Evolutionary conservation across 208 protist genomes (phyloP).

Genomic region (Trypanosomatidae sp.): DNA sequence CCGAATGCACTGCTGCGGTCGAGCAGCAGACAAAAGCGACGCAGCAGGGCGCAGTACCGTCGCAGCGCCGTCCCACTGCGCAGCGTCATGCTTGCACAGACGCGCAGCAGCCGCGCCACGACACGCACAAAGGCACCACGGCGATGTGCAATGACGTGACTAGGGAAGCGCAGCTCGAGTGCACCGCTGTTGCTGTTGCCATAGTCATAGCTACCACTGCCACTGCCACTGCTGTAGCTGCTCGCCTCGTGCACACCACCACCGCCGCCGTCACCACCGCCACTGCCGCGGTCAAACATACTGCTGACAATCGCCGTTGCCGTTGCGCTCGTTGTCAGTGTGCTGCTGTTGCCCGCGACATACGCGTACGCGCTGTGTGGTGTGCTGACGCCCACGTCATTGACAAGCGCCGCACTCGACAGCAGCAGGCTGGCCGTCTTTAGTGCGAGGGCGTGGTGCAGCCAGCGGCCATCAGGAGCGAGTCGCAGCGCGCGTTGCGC

Average conservation of each 20-base stretch:
- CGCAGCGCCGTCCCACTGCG: conserved; percentile 13
- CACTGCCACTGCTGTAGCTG: conserved; percentile 3
- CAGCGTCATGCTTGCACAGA: conserved; percentile 48
- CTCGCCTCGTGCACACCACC: conserved; percentile 1
- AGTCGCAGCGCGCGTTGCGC: conserved; percentile 12
- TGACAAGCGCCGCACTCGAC: conserved; percentile 5
- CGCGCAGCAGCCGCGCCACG: conserved; percentile 66
- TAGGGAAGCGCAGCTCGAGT: conserved; percentile 1
- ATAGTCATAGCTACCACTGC: not conserved
- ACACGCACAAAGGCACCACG: conserved; percentile 64
- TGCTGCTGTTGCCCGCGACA: no score
- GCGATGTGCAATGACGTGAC: no score
- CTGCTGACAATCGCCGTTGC: no score
- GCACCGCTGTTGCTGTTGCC: not conserved
- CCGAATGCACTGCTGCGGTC: conserved; percentile 10
- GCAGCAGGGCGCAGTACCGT: conserved; percentile 16
- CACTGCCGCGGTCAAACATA: no score
- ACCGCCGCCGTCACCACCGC: conserved; percentile 1
- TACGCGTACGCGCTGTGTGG: no score
- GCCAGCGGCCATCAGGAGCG: conserved; percentile 55
- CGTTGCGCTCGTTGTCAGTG: no score
- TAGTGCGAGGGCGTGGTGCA: conserved; percentile 53
- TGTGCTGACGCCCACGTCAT: no score
- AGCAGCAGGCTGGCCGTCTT: conserved; percentile 48
- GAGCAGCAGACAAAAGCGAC: conserved; percentile 26